phyloP scores from a whole-genome alignment of 208 protist genomes.

The Novymonas esmeraldas region DNA sequence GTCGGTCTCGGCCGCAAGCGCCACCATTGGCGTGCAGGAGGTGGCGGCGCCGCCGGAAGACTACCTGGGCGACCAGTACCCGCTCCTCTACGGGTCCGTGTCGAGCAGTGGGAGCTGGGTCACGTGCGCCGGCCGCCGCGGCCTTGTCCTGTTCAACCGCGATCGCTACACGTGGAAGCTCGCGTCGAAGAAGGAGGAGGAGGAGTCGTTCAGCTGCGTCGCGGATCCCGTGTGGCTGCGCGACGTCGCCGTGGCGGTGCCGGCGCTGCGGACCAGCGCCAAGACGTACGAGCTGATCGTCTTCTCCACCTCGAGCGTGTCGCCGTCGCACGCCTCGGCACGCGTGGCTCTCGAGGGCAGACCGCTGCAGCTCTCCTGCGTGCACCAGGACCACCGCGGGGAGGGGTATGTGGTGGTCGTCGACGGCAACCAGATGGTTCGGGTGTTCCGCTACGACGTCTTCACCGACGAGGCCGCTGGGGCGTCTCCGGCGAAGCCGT shows the following conservation, averaged over 20 bases:
- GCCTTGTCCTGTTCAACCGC: conserved; percentile 49
- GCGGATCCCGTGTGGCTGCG: conserved; percentile 67
- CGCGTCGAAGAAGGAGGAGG: conserved; percentile 33
- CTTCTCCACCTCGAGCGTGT: conserved; percentile 31
- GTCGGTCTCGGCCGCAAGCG: conserved; percentile 20
- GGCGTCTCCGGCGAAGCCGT: conserved; percentile 8
- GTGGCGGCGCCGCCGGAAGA: conserved; percentile 25
- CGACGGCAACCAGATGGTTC: conserved; percentile 34
- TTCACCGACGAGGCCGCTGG: conserved; percentile 21
- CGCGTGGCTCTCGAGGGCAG: conserved; percentile 35
- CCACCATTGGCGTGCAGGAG: conserved; percentile 23
- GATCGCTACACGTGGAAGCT: conserved; percentile 42
- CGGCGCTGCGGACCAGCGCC: conserved; percentile 24
- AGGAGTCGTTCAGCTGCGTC: conserved; percentile 45
- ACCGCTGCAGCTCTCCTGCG: conserved; percentile 36
- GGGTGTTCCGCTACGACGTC: conserved; percentile 53
- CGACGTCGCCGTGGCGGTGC: conserved; percentile 43
- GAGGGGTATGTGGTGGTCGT: conserved; percentile 48
- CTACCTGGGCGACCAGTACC: conserved; percentile 60
- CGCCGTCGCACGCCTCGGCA: conserved; percentile 21
- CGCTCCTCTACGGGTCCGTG: conserved; percentile 58
- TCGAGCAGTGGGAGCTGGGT: conserved; percentile 48
- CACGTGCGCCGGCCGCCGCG: conserved; percentile 47
- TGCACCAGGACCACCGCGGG: conserved; percentile 36
- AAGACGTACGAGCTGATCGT: conserved; percentile 43